A percentile compares a stretch with the other conserved stretches of the same genome.
Conservation (phyloP, 2,329 filamentous ascomycete species). For the Stachybotrys chlorohalonatus region DNA sequence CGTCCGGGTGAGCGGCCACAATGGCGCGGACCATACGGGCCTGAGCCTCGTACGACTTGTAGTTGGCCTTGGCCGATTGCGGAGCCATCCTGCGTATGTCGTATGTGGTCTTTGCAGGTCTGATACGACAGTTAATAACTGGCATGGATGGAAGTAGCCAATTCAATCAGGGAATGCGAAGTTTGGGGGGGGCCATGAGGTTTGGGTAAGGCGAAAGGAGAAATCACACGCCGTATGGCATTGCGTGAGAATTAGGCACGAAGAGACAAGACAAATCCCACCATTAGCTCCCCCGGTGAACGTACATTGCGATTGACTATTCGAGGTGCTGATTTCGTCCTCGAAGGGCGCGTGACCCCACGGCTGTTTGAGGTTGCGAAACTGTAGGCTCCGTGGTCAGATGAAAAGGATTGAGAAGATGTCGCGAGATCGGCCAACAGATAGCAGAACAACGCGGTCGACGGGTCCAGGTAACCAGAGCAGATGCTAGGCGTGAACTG, state of each 20-base stretch:
- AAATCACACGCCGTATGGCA: too few relatives aligned
- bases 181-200: too few relatives aligned
- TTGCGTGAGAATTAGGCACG: too few relatives aligned
- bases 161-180: not conserved
- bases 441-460: not conserved
- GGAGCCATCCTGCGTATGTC: constrained; percentile 30
- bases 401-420: not conserved
- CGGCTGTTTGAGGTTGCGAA: not conserved
- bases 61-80: constrained; percentile 37
- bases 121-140: not conserved
- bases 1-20: constrained; percentile 43
- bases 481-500: not conserved
- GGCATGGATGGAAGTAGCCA: not conserved
- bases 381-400: not conserved
- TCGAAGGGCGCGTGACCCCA: too few relatives aligned
- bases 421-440: not conserved
- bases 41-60: constrained; percentile 51
- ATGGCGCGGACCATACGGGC: constrained; percentile 52
- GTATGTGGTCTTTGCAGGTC: not conserved
- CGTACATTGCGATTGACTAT: too few relatives aligned
- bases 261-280: too few relatives aligned
- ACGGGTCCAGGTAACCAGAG: not conserved
- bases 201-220: too few relatives aligned
- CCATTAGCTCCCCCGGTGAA: too few relatives aligned
- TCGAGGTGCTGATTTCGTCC: too few relatives aligned